Conservation (phyloP, 345 rosid genomes). For the Moricandia moricandioides region DNA sequence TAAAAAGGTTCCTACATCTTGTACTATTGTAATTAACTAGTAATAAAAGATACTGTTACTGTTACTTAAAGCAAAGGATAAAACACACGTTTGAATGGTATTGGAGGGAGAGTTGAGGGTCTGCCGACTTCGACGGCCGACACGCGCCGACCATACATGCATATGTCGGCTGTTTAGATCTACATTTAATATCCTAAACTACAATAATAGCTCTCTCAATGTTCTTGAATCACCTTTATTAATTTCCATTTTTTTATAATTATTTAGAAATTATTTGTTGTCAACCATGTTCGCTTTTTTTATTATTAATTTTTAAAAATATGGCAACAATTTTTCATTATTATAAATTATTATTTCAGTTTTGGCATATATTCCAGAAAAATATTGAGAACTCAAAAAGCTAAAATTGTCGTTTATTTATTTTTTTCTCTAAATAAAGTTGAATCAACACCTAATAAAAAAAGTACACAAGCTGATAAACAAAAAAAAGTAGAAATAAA, state of each 20-base stretch:
- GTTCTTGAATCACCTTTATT: conserved; percentile 9
- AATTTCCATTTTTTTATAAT: background rate
- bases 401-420: background rate
- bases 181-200: conserved; percentile 10
- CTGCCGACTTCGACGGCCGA: conserved; percentile 34
- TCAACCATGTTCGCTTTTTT: conserved; percentile 12
- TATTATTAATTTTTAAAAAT: background rate
- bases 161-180: conserved; percentile 34
- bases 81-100: conserved; percentile 6
- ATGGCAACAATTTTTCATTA: background rate
- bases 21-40: background rate
- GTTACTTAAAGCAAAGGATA: background rate
- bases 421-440: background rate
- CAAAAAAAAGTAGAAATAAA: background rate
- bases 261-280: conserved; percentile 1
- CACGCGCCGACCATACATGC: conserved; percentile 35
- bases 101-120: conserved; percentile 9
- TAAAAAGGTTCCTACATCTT: background rate
- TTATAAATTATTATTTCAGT: background rate
- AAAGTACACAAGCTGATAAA: background rate
- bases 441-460: background rate
- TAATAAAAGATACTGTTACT: background rate
- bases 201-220: conserved; percentile 6
- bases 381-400: background rate
- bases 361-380: background rate